Conservation (phyloP, 495 filamentous ascomycete species). For the Pyronema domesticum region DNA sequence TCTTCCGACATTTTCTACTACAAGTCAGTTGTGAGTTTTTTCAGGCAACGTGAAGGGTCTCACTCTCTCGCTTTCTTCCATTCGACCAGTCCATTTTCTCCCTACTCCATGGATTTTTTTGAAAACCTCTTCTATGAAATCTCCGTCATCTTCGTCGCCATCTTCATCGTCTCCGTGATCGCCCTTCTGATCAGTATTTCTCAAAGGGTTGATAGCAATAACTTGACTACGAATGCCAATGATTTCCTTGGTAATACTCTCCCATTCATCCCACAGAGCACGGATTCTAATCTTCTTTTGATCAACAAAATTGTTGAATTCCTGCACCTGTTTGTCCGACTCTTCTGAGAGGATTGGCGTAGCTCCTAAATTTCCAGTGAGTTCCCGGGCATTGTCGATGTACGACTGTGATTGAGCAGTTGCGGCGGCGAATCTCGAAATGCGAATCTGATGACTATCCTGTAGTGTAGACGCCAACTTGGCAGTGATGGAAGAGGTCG, state of each 20-base stretch:
- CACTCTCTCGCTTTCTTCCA: slow-evolving; percentile 22
- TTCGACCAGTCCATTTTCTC: slow-evolving; percentile 15
- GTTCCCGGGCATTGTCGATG: neutral
- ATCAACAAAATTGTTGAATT: slow-evolving; percentile 2
- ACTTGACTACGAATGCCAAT: neutral
- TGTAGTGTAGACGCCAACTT: slow-evolving; percentile 7
- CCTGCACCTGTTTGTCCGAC: neutral
- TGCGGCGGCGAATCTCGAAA: slow-evolving; percentile 15
- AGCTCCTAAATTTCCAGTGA: slow-evolving; percentile 1
- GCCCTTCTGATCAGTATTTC: neutral
- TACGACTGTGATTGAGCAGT: slow-evolving; percentile 5
- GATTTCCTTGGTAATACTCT: neutral
- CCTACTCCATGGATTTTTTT: slow-evolving; percentile 11
- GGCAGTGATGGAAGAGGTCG: slow-evolving; percentile 15
- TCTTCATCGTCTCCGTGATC: neutral
- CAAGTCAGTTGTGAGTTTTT: neutral
- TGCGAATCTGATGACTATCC: slow-evolving; percentile 13
- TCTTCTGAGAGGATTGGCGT: slow-evolving; percentile 7
- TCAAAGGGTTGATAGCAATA: neutral
- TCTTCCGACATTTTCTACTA: slow-evolving; percentile 19
- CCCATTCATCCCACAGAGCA: slow-evolving; percentile 8
- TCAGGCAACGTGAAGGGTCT: neutral
- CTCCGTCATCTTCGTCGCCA: slow-evolving; percentile 2
- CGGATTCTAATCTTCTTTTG: slow-evolving; percentile 7
- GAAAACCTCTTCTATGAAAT: slow-evolving; percentile 6